Base-by-base conservation (phyloP, 2,329 filamentous ascomycete genomes). In the Verticillium zaregamsianum region DNA sequence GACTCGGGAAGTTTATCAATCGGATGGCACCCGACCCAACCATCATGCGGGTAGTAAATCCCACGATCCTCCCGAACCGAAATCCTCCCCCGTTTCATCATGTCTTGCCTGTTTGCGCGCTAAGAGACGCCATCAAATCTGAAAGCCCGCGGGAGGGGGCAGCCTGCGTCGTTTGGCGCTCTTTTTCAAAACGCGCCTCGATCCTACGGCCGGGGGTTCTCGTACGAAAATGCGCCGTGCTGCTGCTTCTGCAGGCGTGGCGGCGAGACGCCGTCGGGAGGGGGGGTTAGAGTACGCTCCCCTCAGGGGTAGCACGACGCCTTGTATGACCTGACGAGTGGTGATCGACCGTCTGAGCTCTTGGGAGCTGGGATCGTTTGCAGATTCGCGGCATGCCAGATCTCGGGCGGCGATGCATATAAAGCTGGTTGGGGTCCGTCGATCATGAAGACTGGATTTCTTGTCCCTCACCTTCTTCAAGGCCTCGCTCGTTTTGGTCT, bases 401-500 rank as follows among this genome's bases (percentile, higher is more conserved):
- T 23, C 45, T 7, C 45, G 45, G 20, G 8, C 28, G 20, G 45
- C 45, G n/a, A 23, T 52, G 45, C 1, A 28, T 52, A 52, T 52
- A 52, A 52, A 52, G 20, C 20, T 52, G 45, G 45, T 23, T 14
- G n/a, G 20, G 8, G 45, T 12, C 23, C 45, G 9, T 23, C 11
- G 20, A 25, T 11, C 6, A 45, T 45, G 39, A 45, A 9, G 9
- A 14, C n/a, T 23, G 17, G 39, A 20, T 20, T 8, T 20, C 8
- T 2, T 52, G n/a, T 14, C 6, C 45, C 20, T 52, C 12, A 52
- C 20, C 20, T 23, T 25, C 20, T 25, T 52, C 45, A 23, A 23
- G 37, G 17, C 37, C 14, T 40, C 37, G 6, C 15, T 40, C 20
- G n/a, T 52, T 20, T 49, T 32, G 58, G 60, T 64, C 59, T 64